These are phyloP conservation scores for Penicillium olsonii DNA, from an alignment of 2,329 filamentous ascomycete genomes.

Conservation along the genomic window DNA sequence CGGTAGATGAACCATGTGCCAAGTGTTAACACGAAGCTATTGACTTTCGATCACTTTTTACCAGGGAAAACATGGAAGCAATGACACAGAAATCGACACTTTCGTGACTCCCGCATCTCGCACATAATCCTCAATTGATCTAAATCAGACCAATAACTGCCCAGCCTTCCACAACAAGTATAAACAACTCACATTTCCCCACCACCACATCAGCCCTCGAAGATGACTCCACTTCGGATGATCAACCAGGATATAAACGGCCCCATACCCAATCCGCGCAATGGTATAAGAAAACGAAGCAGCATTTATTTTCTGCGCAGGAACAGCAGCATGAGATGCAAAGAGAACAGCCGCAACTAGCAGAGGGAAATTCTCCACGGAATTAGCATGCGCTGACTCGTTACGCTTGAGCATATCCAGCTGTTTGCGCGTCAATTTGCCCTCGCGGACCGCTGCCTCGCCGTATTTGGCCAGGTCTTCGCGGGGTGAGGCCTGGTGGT, in stretches of 20 bases:
- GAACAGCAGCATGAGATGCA: conserved; percentile 44
- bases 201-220: conserved; percentile 47
- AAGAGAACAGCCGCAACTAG: conserved; percentile 43
- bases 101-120: too few relatives aligned
- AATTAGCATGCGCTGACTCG: conserved; percentile 38
- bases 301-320: conserved; percentile 38
- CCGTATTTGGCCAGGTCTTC: conserved; percentile 41
- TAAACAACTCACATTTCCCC: conserved; percentile 46
- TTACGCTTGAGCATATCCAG: conserved; percentile 39
- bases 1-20: too few relatives aligned
- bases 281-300: conserved; percentile 44
- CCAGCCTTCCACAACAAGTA: conserved; percentile 35
- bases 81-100: too few relatives aligned
- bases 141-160: conserved; percentile 4
- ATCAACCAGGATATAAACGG: conserved; percentile 45
- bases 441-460: conserved; percentile 35
- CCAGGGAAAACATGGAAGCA: too few relatives aligned
- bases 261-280: conserved; percentile 44
- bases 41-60: background rate
- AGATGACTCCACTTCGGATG: conserved; percentile 36
- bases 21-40: background rate
- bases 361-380: conserved; percentile 39
- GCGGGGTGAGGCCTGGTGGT: conserved; percentile 42
- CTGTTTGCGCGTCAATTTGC: conserved; percentile 37
- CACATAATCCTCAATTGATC: too few relatives aligned